Conservation (phyloP, 208 protist species). For the Trypanosoma scelopori region DNA sequence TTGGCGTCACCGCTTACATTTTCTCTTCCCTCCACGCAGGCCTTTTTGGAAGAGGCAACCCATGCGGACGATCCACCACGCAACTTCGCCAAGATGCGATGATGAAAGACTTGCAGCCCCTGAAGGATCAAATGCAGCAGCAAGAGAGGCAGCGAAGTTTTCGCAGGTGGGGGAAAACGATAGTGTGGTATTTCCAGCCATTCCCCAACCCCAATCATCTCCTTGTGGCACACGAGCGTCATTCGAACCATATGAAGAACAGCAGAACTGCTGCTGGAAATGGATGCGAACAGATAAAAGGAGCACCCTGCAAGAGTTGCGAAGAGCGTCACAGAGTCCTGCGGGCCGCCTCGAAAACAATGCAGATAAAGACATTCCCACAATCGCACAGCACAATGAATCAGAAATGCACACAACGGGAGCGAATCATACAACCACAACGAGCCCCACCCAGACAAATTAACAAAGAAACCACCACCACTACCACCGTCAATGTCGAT, state of each 20-base stretch:
- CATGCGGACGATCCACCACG: conserved; percentile 1
- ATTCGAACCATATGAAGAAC: conserved; percentile 1
- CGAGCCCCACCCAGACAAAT: neutral
- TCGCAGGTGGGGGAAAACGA: neutral
- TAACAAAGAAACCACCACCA: too few relatives aligned
- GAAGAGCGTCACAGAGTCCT: conserved; percentile 71
- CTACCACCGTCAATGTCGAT: too few relatives aligned
- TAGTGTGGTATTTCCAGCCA: neutral
- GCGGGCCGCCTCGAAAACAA: conserved; percentile 29
- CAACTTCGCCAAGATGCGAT: conserved; percentile 49
- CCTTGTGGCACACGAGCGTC: neutral
- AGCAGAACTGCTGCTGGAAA: conserved; percentile 33
- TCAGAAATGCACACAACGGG: conserved; percentile 46
- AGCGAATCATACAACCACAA: conserved; percentile 13
- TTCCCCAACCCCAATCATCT: neutral
- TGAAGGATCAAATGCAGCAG: conserved; percentile 49
- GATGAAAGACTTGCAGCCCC: conserved; percentile 49
- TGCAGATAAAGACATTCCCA: conserved; percentile 63
- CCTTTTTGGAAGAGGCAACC: neutral
- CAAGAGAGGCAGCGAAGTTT: conserved; percentile 10
- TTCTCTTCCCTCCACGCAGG: neutral
- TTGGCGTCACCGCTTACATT: neutral
- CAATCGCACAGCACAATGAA: conserved; percentile 69
- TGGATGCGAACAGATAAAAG: conserved; percentile 72
- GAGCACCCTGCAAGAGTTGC: conserved; percentile 60